A percentile compares a stretch with the other conserved stretches of the same genome.
phyloP scores from a whole-genome alignment of 352 stramenopile species.

The Peronospora farinosa region DNA sequence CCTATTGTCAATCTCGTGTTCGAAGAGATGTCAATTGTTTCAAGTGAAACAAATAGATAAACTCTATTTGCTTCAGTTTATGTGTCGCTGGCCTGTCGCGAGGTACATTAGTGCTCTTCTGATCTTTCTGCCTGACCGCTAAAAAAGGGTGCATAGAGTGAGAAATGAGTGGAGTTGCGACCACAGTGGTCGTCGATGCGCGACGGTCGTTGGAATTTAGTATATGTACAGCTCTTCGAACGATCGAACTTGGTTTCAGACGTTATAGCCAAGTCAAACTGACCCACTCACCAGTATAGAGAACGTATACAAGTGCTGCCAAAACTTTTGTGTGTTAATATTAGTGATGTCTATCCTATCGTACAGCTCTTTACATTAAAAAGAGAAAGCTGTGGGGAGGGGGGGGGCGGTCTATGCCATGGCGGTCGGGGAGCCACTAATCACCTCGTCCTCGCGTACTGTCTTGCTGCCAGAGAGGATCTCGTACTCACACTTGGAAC shows the following conservation, averaged over 20 bases:
- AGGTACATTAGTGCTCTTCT: background rate
- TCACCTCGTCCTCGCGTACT: slow-evolving; percentile 25
- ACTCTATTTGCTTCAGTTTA: no score
- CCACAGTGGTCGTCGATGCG: background rate
- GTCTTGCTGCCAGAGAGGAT: slow-evolving; percentile 61
- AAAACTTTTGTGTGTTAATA: slow-evolving; percentile 31
- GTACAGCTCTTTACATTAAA: slow-evolving; percentile 40
- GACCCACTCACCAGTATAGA: no score
- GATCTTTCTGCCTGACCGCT: background rate
- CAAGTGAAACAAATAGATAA: no score
- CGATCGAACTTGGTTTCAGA: background rate
- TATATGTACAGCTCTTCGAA: background rate
- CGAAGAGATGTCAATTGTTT: background rate
- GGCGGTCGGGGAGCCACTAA: slow-evolving; percentile 12
- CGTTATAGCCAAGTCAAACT: background rate
- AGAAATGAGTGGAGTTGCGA: background rate
- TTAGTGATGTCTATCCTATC: slow-evolving; percentile 48
- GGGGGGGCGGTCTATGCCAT: slow-evolving; percentile 20
- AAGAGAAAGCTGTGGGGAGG: slow-evolving; percentile 22
- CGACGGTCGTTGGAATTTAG: background rate
- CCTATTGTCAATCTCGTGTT: no score
- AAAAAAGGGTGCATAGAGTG: background rate
- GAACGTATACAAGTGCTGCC: slow-evolving; percentile 13
- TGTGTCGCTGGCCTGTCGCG: no score
- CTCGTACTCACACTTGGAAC: slow-evolving; percentile 58